Conservation (phyloP, 2,329 filamentous ascomycete genomes). For the Xylaria sp. region DNA sequence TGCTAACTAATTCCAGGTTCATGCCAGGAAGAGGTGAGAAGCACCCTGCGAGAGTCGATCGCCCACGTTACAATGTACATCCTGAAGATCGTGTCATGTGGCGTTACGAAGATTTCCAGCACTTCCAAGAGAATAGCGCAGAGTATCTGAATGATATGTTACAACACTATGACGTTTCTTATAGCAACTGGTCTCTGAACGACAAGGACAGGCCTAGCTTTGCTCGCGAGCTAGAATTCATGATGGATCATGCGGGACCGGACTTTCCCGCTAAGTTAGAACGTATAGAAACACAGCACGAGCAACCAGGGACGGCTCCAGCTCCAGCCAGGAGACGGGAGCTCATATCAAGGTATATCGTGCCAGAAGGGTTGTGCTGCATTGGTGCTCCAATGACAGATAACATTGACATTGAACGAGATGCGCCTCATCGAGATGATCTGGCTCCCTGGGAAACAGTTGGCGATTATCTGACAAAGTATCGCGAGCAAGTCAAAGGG, state of each 20-base stretch:
- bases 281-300: conserved; percentile 27
- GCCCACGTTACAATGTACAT: conserved; percentile 42
- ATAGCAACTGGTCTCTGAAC: conserved; percentile 32
- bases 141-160: conserved; percentile 30
- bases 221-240: conserved; percentile 35
- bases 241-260: conserved; percentile 36
- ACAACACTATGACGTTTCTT: conserved; percentile 30
- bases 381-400: neutral
- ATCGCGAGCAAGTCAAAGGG: conserved; percentile 23
- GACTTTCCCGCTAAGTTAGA: conserved; percentile 31
- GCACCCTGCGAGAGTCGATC: conserved; percentile 32
- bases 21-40: conserved; percentile 2
- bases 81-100: conserved; percentile 49
- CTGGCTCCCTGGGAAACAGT: conserved; percentile 43
- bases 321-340: conserved; percentile 18
- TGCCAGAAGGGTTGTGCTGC: conserved; percentile 32
- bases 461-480: conserved; percentile 29
- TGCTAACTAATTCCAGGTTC: conserved; percentile 40
- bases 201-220: conserved; percentile 24
- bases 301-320: neutral
- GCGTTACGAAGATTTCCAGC: conserved; percentile 39
- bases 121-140: conserved; percentile 10
- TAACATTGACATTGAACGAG: conserved; percentile 32
- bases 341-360: conserved; percentile 35
- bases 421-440: conserved; percentile 44